phyloP scores from a whole-genome alignment of 306 rosid species.

The Heteromeles arbutifolia region DNA sequence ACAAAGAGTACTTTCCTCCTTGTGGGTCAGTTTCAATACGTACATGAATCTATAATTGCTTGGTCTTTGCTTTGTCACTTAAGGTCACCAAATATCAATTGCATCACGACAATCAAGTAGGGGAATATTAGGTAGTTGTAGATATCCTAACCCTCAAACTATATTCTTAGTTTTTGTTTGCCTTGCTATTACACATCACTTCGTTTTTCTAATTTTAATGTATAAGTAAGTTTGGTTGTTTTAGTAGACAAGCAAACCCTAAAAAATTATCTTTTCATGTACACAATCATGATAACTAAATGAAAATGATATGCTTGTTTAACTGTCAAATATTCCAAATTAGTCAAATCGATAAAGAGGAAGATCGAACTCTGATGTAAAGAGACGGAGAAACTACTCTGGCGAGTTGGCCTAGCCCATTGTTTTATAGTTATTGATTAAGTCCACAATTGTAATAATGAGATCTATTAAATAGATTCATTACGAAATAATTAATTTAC shows the following conservation, averaged over 20 bases:
- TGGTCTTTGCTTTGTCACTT: background rate
- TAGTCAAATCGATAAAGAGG: too few relatives aligned
- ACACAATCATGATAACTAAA: background rate
- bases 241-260: too few relatives aligned
- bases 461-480: background rate
- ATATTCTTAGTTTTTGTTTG: background rate
- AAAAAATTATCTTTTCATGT: background rate
- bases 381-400: too few relatives aligned
- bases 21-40: background rate
- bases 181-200: background rate
- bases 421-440: background rate
- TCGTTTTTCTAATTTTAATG: background rate
- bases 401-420: background rate
- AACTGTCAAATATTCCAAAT: too few relatives aligned
- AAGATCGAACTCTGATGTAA: too few relatives aligned
- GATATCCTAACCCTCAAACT: background rate
- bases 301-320: background rate
- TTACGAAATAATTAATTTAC: background rate
- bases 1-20: background rate
- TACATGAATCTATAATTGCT: background rate
- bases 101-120: conserved; percentile 2
- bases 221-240: background rate
- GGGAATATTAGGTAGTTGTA: background rate
- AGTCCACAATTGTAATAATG: background rate
- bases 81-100: background rate